These are phyloP conservation scores for Coemansia asiatica DNA, from an alignment of 192 early-diverging fungal species.

Conservation along the genomic window DNA sequence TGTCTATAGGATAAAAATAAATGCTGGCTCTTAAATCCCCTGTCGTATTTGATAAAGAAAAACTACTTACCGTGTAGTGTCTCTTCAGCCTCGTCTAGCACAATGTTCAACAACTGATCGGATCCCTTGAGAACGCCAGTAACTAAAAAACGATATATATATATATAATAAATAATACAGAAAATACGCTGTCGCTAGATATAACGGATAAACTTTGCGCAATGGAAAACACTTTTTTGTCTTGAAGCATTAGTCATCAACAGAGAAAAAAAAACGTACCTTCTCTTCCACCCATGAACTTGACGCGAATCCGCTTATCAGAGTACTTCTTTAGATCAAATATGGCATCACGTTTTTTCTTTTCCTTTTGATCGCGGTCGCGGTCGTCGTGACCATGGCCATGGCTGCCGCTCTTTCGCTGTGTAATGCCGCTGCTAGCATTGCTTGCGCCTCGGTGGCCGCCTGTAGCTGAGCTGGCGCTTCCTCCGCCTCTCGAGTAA, in stretches of 20 bases:
- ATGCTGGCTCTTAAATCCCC: too few relatives aligned
- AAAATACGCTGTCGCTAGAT: too few relatives aligned
- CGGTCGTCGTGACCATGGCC: conserved; percentile 52
- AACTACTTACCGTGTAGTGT: conserved; percentile 64
- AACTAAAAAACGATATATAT: conserved; percentile 56
- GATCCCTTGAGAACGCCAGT: conserved; percentile 88
- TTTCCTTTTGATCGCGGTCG: conserved; percentile 56
- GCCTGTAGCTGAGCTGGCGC: conserved; percentile 53
- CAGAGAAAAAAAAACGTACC: conserved; percentile 54
- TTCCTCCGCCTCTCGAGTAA: conserved; percentile 54
- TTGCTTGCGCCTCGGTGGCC: conserved; percentile 31
- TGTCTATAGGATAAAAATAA: too few relatives aligned
- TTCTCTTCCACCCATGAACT: conserved; percentile 92
- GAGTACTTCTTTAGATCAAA: conserved; percentile 92
- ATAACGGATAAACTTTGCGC: too few relatives aligned
- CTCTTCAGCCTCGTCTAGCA: conserved; percentile 91
- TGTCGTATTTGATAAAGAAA: too few relatives aligned
- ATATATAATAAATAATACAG: conserved; percentile 4
- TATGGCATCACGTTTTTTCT: conserved; percentile 85
- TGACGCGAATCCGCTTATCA: conserved; percentile 88
- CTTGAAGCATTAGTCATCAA: too few relatives aligned
- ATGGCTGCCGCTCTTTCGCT: conserved; percentile 19
- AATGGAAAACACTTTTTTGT: too few relatives aligned
- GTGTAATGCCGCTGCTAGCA: conserved; percentile 56
- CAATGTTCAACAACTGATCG: conserved; percentile 91